These are phyloP conservation scores for Beauveria sp. DNA, from an alignment of 2,329 filamentous ascomycete genomes.

Conservation along the genomic window DNA sequence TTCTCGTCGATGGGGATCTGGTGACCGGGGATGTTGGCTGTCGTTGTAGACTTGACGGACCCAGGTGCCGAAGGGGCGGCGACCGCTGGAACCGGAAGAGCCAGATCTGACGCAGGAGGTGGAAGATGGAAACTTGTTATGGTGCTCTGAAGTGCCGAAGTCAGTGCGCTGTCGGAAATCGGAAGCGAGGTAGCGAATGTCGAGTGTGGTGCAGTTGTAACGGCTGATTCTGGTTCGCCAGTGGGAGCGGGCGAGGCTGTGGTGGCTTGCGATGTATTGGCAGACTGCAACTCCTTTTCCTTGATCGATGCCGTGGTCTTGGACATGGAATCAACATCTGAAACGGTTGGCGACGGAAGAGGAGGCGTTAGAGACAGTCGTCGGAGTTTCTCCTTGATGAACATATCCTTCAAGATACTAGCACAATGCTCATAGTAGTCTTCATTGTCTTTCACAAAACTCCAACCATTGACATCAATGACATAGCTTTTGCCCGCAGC, in stretches of 20 bases:
- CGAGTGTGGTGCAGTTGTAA: background rate
- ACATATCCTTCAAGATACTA: constrained; percentile 78
- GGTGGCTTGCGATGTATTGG: constrained; percentile 4
- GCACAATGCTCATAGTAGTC: constrained; percentile 94
- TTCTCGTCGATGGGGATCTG: constrained; percentile 24
- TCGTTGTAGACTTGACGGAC: constrained; percentile 26
- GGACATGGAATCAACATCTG: constrained; percentile 36
- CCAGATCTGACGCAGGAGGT: constrained; percentile 25
- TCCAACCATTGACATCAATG: constrained; percentile 99
- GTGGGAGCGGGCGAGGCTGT: constrained; percentile 10
- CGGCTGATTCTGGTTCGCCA: constrained; percentile 23
- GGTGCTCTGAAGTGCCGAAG: constrained; percentile 29
- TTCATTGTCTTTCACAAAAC: constrained; percentile 98
- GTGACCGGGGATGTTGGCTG: constrained; percentile 18
- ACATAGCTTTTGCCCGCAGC: constrained; percentile 89
- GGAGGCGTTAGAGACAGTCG: constrained; percentile 53
- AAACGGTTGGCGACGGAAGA: constrained; percentile 39
- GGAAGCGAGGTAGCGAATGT: constrained; percentile 24
- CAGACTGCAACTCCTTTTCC: constrained; percentile 30
- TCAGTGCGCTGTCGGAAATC: constrained; percentile 23
- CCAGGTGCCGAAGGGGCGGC: constrained; percentile 26
- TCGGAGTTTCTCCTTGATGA: constrained; percentile 68
- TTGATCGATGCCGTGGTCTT: constrained; percentile 23
- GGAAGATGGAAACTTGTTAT: constrained; percentile 27
- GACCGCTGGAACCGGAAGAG: constrained; percentile 15